Evolutionary conservation across 495 filamentous ascomycete species (phyloP).

Genomic region (Penicillium herquei): DNA sequence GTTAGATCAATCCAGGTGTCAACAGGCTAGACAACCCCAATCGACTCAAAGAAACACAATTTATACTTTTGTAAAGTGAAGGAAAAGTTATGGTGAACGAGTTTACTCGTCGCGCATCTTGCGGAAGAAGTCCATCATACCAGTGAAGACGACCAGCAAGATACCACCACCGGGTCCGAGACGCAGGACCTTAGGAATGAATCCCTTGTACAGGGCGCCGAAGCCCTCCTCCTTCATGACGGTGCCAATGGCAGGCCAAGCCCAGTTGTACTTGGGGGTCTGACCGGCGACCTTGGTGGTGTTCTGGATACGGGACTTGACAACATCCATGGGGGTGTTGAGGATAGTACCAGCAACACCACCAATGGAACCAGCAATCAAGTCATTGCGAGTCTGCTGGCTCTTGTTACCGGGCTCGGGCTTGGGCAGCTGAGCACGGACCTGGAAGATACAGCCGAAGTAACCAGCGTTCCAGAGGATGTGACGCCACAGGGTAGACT

Average conservation of each 20-base stretch:
- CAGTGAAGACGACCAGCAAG: conserved; percentile 86
- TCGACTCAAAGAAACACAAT: not conserved
- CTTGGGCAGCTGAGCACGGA: conserved; percentile 76
- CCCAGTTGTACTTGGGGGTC: conserved; percentile 96
- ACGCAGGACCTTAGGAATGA: conserved; percentile 90
- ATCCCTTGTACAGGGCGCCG: conserved; percentile 91
- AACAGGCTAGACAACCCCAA: not conserved
- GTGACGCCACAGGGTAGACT: conserved; percentile 95
- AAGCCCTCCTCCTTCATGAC: conserved; percentile 95
- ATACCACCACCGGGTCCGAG: conserved; percentile 90
- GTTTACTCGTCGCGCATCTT: conserved; percentile 43
- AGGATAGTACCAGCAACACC: conserved; percentile 90
- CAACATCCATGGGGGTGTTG: conserved; percentile 97
- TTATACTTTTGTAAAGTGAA: not conserved
- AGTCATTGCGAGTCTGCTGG: conserved; percentile 77
- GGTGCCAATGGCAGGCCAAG: conserved; percentile 77
- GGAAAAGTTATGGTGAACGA: not conserved
- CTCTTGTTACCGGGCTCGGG: conserved; percentile 67
- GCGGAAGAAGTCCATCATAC: conserved; percentile 89
- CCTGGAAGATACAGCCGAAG: conserved; percentile 98
- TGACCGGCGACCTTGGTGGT: conserved; percentile 74
- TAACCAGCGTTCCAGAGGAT: conserved; percentile 97
- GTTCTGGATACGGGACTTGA: conserved; percentile 98
- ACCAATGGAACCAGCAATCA: conserved; percentile 82
- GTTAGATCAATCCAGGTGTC: not conserved